Evolutionary conservation across 1,284 basidiomycete genomes (phyloP).

Genomic region (Laetiporus sulphureus): DNA sequence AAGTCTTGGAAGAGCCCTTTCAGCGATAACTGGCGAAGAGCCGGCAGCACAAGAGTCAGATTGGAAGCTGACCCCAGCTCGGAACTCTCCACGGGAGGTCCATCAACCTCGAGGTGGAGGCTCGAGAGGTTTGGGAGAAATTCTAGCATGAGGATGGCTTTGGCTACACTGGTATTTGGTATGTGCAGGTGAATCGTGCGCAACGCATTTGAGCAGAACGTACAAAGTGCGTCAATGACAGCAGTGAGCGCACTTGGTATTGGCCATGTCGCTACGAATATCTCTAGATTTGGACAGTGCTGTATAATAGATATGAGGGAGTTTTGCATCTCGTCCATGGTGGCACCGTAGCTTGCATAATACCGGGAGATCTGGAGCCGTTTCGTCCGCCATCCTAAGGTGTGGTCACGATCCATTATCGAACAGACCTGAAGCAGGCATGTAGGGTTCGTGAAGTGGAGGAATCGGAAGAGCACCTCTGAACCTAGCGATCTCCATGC

Average conservation of each 20-base stretch:
- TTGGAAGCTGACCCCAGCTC: conserved; percentile 52
- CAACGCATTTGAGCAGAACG: conserved; percentile 39
- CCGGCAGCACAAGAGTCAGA: conserved; percentile 46
- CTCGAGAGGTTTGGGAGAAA: conserved; percentile 47
- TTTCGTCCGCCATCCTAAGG: conserved; percentile 58
- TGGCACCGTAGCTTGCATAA: conserved; percentile 29
- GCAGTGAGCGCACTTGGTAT: conserved; percentile 48
- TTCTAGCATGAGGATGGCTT: conserved; percentile 62
- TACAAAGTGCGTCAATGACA: conserved; percentile 54
- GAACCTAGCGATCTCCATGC: conserved; percentile 39
- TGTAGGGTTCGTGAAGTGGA: conserved; percentile 53
- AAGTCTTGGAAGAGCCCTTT: conserved; percentile 55
- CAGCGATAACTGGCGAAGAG: conserved; percentile 54
- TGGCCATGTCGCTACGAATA: conserved; percentile 60
- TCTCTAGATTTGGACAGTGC: conserved; percentile 62
- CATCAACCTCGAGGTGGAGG: conserved; percentile 48
- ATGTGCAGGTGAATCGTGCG: conserved; percentile 55
- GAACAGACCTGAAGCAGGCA: conserved; percentile 41
- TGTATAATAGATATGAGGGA: conserved; percentile 45
- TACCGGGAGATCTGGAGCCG: conserved; percentile 56
- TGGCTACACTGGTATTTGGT: conserved; percentile 44
- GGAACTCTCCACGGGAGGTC: conserved; percentile 20
- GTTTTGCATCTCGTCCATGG: conserved; percentile 37
- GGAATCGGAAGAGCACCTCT: conserved; percentile 57
- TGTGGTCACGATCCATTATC: conserved; percentile 41